Base-by-base conservation (phyloP, 257 asterid species). In the Echites panduratus region DNA sequence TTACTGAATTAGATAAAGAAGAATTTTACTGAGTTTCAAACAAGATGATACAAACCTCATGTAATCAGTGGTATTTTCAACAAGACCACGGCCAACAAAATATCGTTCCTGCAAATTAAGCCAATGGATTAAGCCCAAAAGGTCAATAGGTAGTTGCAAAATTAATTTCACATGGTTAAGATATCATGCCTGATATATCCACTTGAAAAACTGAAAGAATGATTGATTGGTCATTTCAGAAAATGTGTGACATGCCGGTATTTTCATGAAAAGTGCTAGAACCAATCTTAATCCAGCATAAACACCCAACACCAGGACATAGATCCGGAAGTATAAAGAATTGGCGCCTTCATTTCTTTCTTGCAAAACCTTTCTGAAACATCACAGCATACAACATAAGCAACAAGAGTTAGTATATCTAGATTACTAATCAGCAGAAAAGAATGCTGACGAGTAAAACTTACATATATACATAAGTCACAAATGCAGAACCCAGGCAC, bases 71-170 rank as follows among this genome's bases (percentile, higher is more conserved):
- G 90, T 80, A 77, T 80, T 89, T 72, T 94, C 99, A 48, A 92
- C 97, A 83, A 94, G 99, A 79, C 99, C 99, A 53, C 99, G 97
- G 59, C 99, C 99, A 70, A 94, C 99, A 83, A 94, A 94, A 76
- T 94, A 94, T 78, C 99, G 94, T 78, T 94, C 99, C 99, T 94
- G 92, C 70, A 85, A 70, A 73, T 62, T 64, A 59, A 75, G 73
- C 59, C 58, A 78, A 68, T 53, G 40, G 68, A 57, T 35, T 78
- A 26, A 58, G 16, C 24, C 19, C 67, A 20, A 32, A 47, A 24
- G 44, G 9, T 27, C 41, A 17, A 9, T 45, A 53, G 38, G 63
- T 24, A 59, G 24, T 35, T 38, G 12, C 59, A 70, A 45, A 68
- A 32, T 20, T 9, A 70, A 8, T 35, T 57, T 40, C 19, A 11